Percentiles rank a stretch among this genome's conserved stretches.
Conservation (phyloP, 2,329 filamentous ascomycete species). For the Domatiomyces globalis region DNA sequence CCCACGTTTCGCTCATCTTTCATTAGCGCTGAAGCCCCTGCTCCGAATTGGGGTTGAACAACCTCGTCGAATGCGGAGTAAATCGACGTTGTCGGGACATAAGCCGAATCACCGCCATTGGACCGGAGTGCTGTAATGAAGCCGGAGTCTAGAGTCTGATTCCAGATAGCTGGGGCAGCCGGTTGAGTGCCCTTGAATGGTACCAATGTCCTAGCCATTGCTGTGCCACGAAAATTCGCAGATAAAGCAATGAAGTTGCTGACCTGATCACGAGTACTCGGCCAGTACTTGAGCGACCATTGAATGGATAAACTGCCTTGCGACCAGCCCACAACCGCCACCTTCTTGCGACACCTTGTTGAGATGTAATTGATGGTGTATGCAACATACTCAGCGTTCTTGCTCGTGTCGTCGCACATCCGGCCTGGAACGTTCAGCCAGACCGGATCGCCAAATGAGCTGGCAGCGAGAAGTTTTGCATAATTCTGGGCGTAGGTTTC, state of each 20-base stretch:
- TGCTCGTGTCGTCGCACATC: constrained; percentile 36
- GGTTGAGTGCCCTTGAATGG: constrained; percentile 1
- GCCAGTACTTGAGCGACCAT: constrained; percentile 47
- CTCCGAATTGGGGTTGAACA: constrained; percentile 37
- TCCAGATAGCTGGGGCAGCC: constrained; percentile 31
- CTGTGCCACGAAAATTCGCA: constrained; percentile 40
- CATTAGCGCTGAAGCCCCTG: constrained; percentile 31
- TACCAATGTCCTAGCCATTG: constrained; percentile 9
- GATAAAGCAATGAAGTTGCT: constrained; percentile 40
- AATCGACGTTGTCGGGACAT: constrained; percentile 42
- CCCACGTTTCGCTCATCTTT: constrained; percentile 31
- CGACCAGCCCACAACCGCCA: constrained; percentile 40
- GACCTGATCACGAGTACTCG: constrained; percentile 32
- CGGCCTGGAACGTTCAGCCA: constrained; percentile 42
- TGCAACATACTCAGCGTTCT: constrained; percentile 38
- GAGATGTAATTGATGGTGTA: constrained; percentile 46
- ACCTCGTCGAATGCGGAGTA: constrained; percentile 39
- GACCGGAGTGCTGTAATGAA: constrained; percentile 31
- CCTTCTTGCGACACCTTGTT: constrained; percentile 26
- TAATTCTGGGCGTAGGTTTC: constrained; percentile 35
- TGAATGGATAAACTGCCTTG: constrained; percentile 42
- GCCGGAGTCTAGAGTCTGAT: constrained; percentile 34
- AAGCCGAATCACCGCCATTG: constrained; percentile 37
- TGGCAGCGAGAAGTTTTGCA: constrained; percentile 33
- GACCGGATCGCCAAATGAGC: constrained; percentile 34